Percentiles rank a stretch among this genome's conserved stretches.
Evolutionary conservation across 768 basidiomycete genomes (phyloP).

Genomic region (Galerina marginata): DNA sequence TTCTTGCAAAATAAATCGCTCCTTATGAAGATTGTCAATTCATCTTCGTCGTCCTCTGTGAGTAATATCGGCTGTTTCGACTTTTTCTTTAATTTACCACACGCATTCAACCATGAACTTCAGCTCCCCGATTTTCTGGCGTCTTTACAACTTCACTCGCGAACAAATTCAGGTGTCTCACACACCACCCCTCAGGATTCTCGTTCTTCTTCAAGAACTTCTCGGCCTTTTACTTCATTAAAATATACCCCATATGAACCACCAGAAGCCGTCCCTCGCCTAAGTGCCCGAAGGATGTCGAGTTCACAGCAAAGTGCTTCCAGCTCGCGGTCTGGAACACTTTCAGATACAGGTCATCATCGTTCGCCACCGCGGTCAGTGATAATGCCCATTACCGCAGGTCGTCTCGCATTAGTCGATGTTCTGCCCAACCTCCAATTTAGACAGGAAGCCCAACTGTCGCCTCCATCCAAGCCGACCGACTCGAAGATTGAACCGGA

Average conservation of each 20-base stretch:
- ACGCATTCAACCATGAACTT: not conserved
- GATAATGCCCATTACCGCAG: slow-evolving; percentile 39
- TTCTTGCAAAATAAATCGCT: slow-evolving; percentile 49
- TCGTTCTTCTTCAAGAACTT: slow-evolving; percentile 16
- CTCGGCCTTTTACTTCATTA: slow-evolving; percentile 46
- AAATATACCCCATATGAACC: slow-evolving; percentile 75
- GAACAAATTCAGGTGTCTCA: slow-evolving; percentile 9
- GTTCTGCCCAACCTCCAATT: slow-evolving; percentile 18
- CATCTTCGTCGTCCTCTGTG: slow-evolving; percentile 63
- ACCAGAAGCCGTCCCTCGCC: slow-evolving; percentile 56
- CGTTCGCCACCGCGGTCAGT: slow-evolving; percentile 2
- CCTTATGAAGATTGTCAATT: slow-evolving; percentile 52
- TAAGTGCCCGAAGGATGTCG: slow-evolving; percentile 38
- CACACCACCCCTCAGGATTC: slow-evolving; percentile 21
- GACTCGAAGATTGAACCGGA: not conserved
- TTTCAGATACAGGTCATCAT: slow-evolving; percentile 34
- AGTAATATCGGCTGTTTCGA: not conserved
- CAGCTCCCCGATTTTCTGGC: slow-evolving; percentile 76
- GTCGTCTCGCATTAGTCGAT: slow-evolving; percentile 48
- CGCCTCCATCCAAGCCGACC: not conserved
- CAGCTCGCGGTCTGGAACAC: slow-evolving; percentile 38
- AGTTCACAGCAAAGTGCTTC: slow-evolving; percentile 30
- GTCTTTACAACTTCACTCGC: slow-evolving; percentile 18
- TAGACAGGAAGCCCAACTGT: not conserved
- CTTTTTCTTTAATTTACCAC: not conserved